phyloP scores from a whole-genome alignment of 371 early-diverging fungal genomes.

The Circinella minor region DNA sequence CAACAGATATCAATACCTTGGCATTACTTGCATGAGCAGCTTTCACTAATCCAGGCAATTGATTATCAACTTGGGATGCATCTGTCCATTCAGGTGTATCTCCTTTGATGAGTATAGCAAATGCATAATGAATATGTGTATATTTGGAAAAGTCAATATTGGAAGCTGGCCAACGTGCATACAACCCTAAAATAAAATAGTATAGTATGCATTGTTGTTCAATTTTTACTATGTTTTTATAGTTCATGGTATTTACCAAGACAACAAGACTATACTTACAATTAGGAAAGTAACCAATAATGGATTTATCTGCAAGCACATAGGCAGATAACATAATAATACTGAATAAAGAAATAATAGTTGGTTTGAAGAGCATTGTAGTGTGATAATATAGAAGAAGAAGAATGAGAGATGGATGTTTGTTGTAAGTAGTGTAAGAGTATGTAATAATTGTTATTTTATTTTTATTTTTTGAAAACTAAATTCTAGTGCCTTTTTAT shows the following conservation, averaged over 20 bases:
- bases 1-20: conserved; percentile 59
- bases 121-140: conserved; percentile 66
- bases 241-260: too few relatives aligned
- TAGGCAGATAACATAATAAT: neutral
- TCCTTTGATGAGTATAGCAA: conserved; percentile 37
- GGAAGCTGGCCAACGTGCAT: conserved; percentile 34
- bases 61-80: conserved; percentile 12
- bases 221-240: too few relatives aligned
- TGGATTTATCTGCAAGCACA: conserved; percentile 24
- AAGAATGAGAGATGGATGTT: too few relatives aligned
- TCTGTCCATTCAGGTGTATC: conserved; percentile 42
- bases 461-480: neutral
- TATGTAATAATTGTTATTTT: neutral
- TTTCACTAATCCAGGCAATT: conserved; percentile 40
- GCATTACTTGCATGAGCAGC: conserved; percentile 48
- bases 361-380: too few relatives aligned
- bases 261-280: conserved; percentile 25
- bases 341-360: neutral
- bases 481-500: too few relatives aligned
- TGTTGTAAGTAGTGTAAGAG: too few relatives aligned
- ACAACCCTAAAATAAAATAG: conserved; percentile 34
- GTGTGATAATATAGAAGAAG: too few relatives aligned
- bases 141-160: conserved; percentile 49
- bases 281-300: conserved; percentile 47
- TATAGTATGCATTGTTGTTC: too few relatives aligned